Base-by-base conservation (phyloP, 2,329 filamentous ascomycete genomes). In the Penicillium corylophilum region DNA sequence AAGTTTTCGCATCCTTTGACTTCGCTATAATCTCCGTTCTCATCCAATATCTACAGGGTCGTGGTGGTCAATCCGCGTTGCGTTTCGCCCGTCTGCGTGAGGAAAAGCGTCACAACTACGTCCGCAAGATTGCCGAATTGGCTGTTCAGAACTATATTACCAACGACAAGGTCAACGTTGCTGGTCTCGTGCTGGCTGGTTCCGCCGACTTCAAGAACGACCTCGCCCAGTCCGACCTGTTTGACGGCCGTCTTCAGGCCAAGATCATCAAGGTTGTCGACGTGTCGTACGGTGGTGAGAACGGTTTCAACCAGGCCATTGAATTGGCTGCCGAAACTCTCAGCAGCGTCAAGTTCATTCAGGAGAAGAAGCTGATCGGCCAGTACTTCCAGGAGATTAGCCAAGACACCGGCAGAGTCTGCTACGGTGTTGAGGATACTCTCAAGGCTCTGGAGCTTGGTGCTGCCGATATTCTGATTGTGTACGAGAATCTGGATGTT, bases 181-280 rank as follows among this genome's bases (percentile, higher is more conserved):
- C 90, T 54, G 95, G 94, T 67, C 78, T 99, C 56, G 95, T 99
- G 71, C 82, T 99, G 59, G 94, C 94, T 59, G 94, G 94, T 80
- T 96, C 91, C 29, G 94, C 94, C 70, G 94, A 99, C 76, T 99
- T 99, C 87, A 99, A 99, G 82, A 97, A 95, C 77, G 94, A 99
- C 70, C 82, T 99, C 48, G 97, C 97, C 77, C 90, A 89, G 67
- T 97, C 94, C 54, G 94, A 99, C 74, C 82, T 99, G 82, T 99
- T 99, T 74, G 94, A 99, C 74, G 82, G 86, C 69, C 92, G 94
- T 74, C 82, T 99, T 50, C 85, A 89, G 66, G 79, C 85, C 71
- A 99, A 99, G 82, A 94, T 99, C 68, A 97, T 99, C 83, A 99
- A 99, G 79, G 89, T 99, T 40, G 95, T 99, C 31, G 94, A 99